Evolutionary conservation across 164 flowering plant species (phyloP).

Genomic region (Tetracentron sinense): DNA sequence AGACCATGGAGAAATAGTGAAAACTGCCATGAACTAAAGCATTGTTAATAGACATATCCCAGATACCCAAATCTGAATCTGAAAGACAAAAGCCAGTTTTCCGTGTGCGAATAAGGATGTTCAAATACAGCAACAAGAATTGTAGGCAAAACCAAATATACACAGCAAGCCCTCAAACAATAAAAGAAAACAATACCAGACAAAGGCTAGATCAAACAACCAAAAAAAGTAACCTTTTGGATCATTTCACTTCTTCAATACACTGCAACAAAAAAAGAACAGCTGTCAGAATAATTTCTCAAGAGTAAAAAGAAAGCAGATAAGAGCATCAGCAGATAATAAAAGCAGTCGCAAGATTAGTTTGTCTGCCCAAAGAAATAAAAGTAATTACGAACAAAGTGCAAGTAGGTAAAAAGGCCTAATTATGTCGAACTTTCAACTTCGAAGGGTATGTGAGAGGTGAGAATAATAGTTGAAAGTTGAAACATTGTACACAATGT

Average conservation of each 20-base stretch:
- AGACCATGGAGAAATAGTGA: not conserved
- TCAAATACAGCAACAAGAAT: not conserved
- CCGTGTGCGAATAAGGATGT: not conserved
- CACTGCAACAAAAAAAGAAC: constrained; percentile 3
- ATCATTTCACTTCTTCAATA: constrained; percentile 13
- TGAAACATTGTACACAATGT: no score
- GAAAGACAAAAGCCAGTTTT: no score
- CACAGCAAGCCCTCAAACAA: constrained; percentile 1
- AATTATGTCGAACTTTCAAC: no score
- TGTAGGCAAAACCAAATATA: not conserved
- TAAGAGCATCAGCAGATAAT: no score
- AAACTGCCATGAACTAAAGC: not conserved
- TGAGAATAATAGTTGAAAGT: no score
- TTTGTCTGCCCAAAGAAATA: no score
- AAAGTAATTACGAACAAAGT: no score
- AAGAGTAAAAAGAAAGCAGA: not conserved
- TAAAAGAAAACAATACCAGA: not conserved
- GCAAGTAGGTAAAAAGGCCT: no score
- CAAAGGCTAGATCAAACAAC: not conserved
- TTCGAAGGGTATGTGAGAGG: no score
- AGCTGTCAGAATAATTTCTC: not conserved
- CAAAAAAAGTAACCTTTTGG: not conserved
- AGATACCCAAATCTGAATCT: no score
- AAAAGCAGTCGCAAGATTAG: no score
- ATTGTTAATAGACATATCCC: not conserved